Percentiles rank a stretch among this genome's conserved stretches.
These are phyloP conservation scores for Exophiala aquamarina DNA, from an alignment of 2,329 filamentous ascomycete genomes.

Conservation along the genomic window DNA sequence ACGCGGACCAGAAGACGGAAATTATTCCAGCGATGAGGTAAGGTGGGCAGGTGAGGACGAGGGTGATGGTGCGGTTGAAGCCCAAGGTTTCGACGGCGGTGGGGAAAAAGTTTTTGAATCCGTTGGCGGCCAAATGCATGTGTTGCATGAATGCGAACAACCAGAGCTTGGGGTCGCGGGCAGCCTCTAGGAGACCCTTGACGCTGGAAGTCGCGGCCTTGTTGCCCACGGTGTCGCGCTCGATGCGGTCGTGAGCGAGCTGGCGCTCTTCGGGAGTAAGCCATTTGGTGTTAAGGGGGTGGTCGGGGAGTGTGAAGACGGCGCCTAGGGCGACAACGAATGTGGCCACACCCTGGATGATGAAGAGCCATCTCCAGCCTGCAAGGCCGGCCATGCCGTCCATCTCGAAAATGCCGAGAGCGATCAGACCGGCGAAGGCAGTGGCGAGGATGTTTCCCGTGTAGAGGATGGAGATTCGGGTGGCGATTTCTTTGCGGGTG, in stretches of 20 bases:
- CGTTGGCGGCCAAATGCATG: constrained; percentile 45
- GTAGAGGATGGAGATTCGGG: constrained; percentile 56
- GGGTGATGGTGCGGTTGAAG: constrained; percentile 48
- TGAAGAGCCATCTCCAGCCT: constrained; percentile 60
- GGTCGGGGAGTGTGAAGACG: constrained; percentile 42
- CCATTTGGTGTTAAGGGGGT: constrained; percentile 40
- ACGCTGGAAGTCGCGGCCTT: constrained; percentile 37
- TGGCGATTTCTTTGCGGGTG: constrained; percentile 45
- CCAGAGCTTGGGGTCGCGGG: constrained; percentile 36
- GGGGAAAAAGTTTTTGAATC: constrained; percentile 48
- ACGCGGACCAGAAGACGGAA: constrained; percentile 39
- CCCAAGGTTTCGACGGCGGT: constrained; percentile 50
- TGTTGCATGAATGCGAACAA: constrained; percentile 41
- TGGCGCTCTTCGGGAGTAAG: constrained; percentile 34
- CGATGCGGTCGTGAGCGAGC: constrained; percentile 46
- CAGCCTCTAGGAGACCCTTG: constrained; percentile 42
- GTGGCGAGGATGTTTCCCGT: constrained; percentile 61
- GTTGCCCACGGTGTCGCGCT: constrained; percentile 41
- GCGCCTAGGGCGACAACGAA: constrained; percentile 42
- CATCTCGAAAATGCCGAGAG: constrained; percentile 53
- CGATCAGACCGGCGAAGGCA: constrained; percentile 60
- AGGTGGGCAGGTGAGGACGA: constrained; percentile 47
- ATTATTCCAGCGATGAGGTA: constrained; percentile 34
- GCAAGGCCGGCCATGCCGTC: constrained; percentile 41
- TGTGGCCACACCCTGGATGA: constrained; percentile 55